A percentile compares a stretch with the other conserved stretches of the same genome.
Evolutionary conservation across 345 rosid genomes (phyloP).

Genomic region (Fremontodendron californicum): DNA sequence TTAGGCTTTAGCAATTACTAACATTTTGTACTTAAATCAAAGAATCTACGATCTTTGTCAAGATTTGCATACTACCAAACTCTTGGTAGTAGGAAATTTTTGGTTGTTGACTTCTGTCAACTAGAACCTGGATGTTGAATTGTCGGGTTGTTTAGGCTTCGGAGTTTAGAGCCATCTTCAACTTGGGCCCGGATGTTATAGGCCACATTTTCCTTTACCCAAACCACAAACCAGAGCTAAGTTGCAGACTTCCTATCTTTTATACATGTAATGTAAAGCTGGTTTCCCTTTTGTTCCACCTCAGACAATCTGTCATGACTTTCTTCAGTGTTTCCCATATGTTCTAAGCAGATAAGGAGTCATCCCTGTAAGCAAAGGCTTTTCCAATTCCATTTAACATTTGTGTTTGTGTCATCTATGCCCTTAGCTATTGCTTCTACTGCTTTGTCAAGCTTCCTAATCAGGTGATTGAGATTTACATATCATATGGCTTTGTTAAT

Average conservation of each 20-base stretch:
- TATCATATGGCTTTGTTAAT: no score
- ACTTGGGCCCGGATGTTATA: neutral
- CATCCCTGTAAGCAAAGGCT: neutral
- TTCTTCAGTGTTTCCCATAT: neutral
- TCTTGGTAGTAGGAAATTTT: neutral
- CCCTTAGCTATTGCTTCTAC: constrained; percentile 6
- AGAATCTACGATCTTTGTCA: neutral
- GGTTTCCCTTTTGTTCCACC: neutral
- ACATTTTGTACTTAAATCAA: neutral
- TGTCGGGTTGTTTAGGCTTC: neutral
- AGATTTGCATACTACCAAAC: constrained; percentile 55
- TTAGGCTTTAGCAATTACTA: neutral
- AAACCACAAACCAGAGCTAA: neutral
- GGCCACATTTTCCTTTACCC: neutral
- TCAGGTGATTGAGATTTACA: no score
- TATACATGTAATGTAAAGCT: constrained; percentile 14
- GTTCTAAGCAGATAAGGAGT: neutral
- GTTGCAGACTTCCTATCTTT: neutral
- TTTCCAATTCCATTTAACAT: neutral
- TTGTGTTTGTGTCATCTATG: constrained; percentile 4
- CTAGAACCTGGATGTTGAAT: neutral
- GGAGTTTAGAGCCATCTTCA: neutral
- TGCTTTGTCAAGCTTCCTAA: neutral
- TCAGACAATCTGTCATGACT: neutral
- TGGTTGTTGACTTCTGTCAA: neutral